Evolutionary conservation across 2,329 filamentous ascomycete species (phyloP).

Genomic region (Pseudogymnoascus sp.): DNA sequence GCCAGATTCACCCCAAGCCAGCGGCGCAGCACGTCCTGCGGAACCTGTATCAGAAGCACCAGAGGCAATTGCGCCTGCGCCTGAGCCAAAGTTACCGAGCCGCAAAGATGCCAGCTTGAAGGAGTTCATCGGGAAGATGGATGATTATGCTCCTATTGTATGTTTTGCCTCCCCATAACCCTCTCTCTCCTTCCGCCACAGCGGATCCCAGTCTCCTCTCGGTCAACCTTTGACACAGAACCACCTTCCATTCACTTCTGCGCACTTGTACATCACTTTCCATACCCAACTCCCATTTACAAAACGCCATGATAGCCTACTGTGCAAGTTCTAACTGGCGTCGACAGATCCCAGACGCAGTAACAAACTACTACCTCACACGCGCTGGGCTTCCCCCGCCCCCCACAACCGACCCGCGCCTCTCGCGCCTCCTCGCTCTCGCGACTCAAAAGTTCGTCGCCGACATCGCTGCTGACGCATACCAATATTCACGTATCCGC

Average conservation of each 20-base stretch:
- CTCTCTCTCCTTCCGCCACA: neutral
- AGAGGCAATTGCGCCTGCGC: constrained; percentile 34
- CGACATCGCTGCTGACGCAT: constrained; percentile 93
- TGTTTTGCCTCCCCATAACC: constrained; percentile 29
- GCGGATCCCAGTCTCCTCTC: neutral
- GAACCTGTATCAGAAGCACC: constrained; percentile 5
- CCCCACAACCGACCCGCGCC: constrained; percentile 79
- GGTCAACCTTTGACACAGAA: neutral
- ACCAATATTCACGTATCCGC: constrained; percentile 93
- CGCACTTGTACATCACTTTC: neutral
- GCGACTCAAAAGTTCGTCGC: constrained; percentile 99
- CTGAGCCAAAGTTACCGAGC: constrained; percentile 60
- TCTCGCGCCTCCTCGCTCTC: constrained; percentile 86
- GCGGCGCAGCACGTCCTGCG: neutral
- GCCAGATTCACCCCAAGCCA: constrained; percentile 1
- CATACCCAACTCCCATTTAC: neutral
- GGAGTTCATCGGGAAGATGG: constrained; percentile 93
- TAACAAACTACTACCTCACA: constrained; percentile 96
- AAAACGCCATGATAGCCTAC: neutral
- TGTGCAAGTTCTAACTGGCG: constrained; percentile 2
- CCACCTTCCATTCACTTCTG: neutral
- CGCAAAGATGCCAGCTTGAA: constrained; percentile 89
- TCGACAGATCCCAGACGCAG: constrained; percentile 83
- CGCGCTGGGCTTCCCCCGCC: constrained; percentile 89
- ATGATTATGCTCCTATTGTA: constrained; percentile 96